Base-by-base conservation (phyloP, 495 filamentous ascomycete genomes). In the Bacidia rubella region DNA sequence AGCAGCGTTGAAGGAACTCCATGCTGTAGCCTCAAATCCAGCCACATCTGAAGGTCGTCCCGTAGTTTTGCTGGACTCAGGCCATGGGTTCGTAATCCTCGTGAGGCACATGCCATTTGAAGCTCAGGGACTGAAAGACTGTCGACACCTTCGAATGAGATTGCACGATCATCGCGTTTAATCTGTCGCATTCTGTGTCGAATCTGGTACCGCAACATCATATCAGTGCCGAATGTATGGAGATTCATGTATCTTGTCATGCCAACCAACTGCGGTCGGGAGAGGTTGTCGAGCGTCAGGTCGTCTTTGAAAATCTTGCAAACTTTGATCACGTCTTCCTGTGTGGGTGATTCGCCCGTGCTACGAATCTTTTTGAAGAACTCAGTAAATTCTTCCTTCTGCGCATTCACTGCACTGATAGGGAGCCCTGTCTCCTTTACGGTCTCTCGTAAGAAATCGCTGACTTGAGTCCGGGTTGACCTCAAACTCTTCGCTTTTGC, bases 291-390 rank as follows among this genome's bases (percentile, higher is more conserved):
- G 15, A 99, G 77, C 0, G 92, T 99, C 54, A 99, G 62, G 65
- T 99, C 92, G 67, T 99, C 92, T 68, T 92, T 95, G 76, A 99
- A 99, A 62, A 95, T 83, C 76, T 99, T 94, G 82, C 93, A 97
- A 51, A 99, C 92, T 70, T 90, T 95, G 70, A 99, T 95, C 55
- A 99, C 85, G 63, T 97, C 92, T 55, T 85, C 78, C 40, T 80
- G 80, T 12, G 86, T 89, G 0, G 93, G 93, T 23, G 79, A 69
- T 70, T 97, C 90, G 24, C 90, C 93, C 3, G 88, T 96, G 17
- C 86, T 76, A 42, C 92, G 85, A 60, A 95, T 80, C 72, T 99
- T 99, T 62, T 86, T 81, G 81, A 99, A 99, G 68, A 99, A 99
- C 53, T 87, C 83, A n/a, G 86, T 75, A 59, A 99, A 97, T 61